Base-by-base conservation (phyloP, 2,329 filamentous ascomycete genomes). In the Mycosphaerella sp. region DNA sequence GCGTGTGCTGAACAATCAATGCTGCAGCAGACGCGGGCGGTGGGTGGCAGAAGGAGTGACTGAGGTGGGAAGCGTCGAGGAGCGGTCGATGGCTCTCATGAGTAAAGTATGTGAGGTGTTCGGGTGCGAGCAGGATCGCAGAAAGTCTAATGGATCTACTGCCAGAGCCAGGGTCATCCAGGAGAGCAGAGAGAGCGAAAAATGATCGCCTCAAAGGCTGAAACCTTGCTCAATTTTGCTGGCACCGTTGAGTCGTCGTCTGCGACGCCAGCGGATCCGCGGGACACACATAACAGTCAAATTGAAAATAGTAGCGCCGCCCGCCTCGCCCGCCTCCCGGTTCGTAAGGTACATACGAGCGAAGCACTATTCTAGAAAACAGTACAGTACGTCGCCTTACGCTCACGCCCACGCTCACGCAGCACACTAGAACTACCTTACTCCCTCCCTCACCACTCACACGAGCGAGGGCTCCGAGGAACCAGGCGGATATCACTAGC, bases 11-110 rank as follows among this genome's bases (percentile, higher is more conserved):
- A 25, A n/a, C 39, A 41, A 25, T 41, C 39, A 41, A 30, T 40
- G 39, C 39, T 18, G 39, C 39, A 44, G 41, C 41, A 43, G 41
- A 17, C 25, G 28, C 28, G 13, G 21, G 21, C 41, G 14, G 10
- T 14, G 4, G 21, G 14, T 43, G 41, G 21, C 21, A 46, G 44
- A 53, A 53, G 50, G 50, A 53, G 21, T 39, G 50, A 53, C 50
- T 53, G 44, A 32, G 50, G 50, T 44, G 17, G 44, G 27, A 44
- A 35, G 32, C 25, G 16, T 32, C 21, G 27, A 44, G 27, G n/a
- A 41, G 44, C 36, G 50, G 27, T 17, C 17, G 42, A 43, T 52
- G 49, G 30, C 10, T 9, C 10, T 34, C 30, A n/a, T 34, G 30
- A 12, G 30, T 25, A 25, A 25, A 34, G 30, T 12, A n/a, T 34